Base-by-base conservation (phyloP, 805 yeast genomes). In the Hanseniaspora occidentalis region DNA sequence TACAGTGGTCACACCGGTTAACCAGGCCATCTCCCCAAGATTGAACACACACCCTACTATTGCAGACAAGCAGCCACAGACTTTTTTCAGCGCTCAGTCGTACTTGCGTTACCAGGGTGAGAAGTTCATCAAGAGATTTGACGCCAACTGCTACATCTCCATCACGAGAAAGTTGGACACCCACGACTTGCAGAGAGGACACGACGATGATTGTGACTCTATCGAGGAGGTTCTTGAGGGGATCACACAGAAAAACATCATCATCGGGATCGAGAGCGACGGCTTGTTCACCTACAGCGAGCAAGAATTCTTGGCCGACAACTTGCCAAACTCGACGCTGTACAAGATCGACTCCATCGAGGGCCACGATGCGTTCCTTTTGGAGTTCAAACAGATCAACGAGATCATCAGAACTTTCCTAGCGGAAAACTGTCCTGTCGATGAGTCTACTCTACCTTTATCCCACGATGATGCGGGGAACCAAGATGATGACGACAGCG, bases 111-210 rank as follows among this genome's bases (percentile, higher is more conserved):
- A 92, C 60, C 98, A 92, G 59, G 97, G 95, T 11, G 75, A 79
- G 41, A 92, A 92, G 58, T 92, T 92, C 57, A 77, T 88, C 36
- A 69, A 74, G 34, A 67, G 98, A 51, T 92, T 89, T 52, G 98
- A 92, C 60, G 96, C 98, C 20, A 92, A 92, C 57, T 92, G 97
- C 62, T 92, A 92, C 61, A 86, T 92, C 40, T 76, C 96, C 20
- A 84, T 92, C 43, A 83, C 96, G 0, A 71, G 97, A 53, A 92
- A 92, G 59, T 64, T 92, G 25, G 98, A 92, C 52, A 86, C 98
- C 0, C 97, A 92, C 57, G 98, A 92, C 57, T 75, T 92, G 37
- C 77, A 94, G 0, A 70, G 98, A 44, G 92, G 79, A 41, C 69
- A 89, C 43, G 56, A 50, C 1, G 67, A 66, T n/a, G 64, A 62